Percentiles rank a stretch among this genome's conserved stretches.
These are phyloP conservation scores for Yamadazyma aaseri DNA, from an alignment of 1,139 yeast species.

Conservation along the genomic window DNA sequence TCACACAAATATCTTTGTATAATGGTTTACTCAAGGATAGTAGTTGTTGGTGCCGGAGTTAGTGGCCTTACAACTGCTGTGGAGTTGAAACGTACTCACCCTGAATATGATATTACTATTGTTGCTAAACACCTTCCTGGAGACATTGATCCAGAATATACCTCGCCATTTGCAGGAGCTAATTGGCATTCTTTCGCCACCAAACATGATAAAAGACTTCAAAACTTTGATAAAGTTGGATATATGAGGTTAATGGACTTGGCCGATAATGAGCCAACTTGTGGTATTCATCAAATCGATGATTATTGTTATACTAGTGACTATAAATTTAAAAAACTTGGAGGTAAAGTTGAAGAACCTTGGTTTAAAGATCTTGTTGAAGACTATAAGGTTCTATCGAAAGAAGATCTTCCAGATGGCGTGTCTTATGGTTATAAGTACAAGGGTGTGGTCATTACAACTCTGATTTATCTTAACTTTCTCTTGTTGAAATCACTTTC, in stretches of 20 bases:
- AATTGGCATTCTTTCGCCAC: slow-evolving; percentile 48
- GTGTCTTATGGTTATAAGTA: slow-evolving; percentile 39
- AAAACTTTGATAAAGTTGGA: slow-evolving; percentile 37
- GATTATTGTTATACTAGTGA: slow-evolving; percentile 31
- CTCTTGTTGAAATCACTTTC: slow-evolving; percentile 37
- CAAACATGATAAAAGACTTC: slow-evolving; percentile 28
- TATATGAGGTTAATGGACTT: slow-evolving; percentile 40
- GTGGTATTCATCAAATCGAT: slow-evolving; percentile 43
- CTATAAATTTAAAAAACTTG: slow-evolving; percentile 12
- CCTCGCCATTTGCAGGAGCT: slow-evolving; percentile 47
- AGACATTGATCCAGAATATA: slow-evolving; percentile 33
- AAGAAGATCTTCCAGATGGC: slow-evolving; percentile 30
- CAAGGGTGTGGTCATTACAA: slow-evolving; percentile 50
- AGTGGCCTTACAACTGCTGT: slow-evolving; percentile 41
- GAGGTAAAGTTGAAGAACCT: slow-evolving; percentile 25
- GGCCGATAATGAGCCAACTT: slow-evolving; percentile 38
- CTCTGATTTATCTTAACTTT: slow-evolving; percentile 48
- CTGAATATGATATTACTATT: slow-evolving; percentile 25
- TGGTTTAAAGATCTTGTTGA: slow-evolving; percentile 47
- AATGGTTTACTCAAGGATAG: slow-evolving; percentile 13
- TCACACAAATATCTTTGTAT: too few relatives aligned
- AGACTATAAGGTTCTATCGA: slow-evolving; percentile 28
- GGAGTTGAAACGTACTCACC: slow-evolving; percentile 23
- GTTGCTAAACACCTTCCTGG: slow-evolving; percentile 40
- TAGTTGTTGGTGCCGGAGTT: slow-evolving; percentile 44